These are phyloP conservation scores for Lactifluus pinguis DNA, from an alignment of 768 basidiomycete species.

Conservation along the genomic window DNA sequence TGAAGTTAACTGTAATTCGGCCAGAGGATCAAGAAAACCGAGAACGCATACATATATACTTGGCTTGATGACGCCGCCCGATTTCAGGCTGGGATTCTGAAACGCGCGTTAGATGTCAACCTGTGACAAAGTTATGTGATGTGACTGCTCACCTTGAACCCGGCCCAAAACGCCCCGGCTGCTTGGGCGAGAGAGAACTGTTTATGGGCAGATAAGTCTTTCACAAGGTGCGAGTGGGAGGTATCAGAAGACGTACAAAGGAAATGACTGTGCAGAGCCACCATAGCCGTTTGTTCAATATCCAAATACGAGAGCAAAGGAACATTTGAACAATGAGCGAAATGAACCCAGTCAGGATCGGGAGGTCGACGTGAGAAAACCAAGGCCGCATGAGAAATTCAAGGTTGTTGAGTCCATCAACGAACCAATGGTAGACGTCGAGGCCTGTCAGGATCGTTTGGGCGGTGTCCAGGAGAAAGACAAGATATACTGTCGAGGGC, in stretches of 20 bases:
- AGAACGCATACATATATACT: background rate
- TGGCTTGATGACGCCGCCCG: background rate
- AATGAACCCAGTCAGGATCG: background rate
- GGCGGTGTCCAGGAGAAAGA: conserved; percentile 1
- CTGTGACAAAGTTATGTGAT: background rate
- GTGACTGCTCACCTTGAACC: background rate
- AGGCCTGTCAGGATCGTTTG: background rate
- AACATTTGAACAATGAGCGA: conserved; percentile 7
- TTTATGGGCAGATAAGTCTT: background rate
- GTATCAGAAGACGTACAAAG: background rate
- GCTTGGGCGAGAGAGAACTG: background rate
- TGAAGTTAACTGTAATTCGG: background rate
- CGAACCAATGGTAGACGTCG: conserved; percentile 9
- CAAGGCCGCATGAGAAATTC: background rate
- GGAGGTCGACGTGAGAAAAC: conserved; percentile 5
- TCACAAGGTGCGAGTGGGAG: too few species aligned
- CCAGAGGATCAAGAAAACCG: background rate
- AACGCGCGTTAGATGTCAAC: background rate
- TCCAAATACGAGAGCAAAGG: conserved; percentile 13
- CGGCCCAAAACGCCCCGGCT: background rate
- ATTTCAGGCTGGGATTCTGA: background rate
- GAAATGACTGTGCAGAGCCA: background rate
- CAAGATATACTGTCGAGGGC: background rate
- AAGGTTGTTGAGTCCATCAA: background rate
- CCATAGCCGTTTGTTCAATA: conserved; percentile 1